A percentile compares a stretch with the other conserved stretches of the same genome.
These are phyloP conservation scores for Pezicula radicicola DNA, from an alignment of 2,329 filamentous ascomycete genomes.

Conservation along the genomic window DNA sequence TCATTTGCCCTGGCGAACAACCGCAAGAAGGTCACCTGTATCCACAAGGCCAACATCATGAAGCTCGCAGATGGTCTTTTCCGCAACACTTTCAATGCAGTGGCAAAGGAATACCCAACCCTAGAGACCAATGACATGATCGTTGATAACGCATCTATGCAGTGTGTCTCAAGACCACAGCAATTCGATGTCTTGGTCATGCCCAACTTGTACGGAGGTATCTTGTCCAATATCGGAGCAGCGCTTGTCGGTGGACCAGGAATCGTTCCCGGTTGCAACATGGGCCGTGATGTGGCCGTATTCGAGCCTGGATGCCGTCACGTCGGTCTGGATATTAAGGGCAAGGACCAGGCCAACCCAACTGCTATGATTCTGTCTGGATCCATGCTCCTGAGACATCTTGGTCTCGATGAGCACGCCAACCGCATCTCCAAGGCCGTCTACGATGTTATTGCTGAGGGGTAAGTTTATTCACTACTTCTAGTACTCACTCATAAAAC, in stretches of 20 bases:
- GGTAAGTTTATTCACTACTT: slow-evolving; percentile 52
- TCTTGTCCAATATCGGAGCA: slow-evolving; percentile 97
- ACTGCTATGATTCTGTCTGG: slow-evolving; percentile 93
- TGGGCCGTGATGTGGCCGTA: slow-evolving; percentile 96
- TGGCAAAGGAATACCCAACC: slow-evolving; percentile 92
- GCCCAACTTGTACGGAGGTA: slow-evolving; percentile 98
- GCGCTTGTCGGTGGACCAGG: slow-evolving; percentile 95
- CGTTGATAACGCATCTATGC: slow-evolving; percentile 99
- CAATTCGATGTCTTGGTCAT: slow-evolving; percentile 99
- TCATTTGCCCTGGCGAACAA: slow-evolving; percentile 97
- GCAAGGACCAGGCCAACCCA: slow-evolving; percentile 98
- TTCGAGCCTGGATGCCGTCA: slow-evolving; percentile 99
- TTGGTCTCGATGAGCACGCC: slow-evolving; percentile 96
- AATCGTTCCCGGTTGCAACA: slow-evolving; percentile 98
- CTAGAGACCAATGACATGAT: slow-evolving; percentile 99
- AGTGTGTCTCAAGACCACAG: slow-evolving; percentile 92
- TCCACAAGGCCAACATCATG: slow-evolving; percentile 99
- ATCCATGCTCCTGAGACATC: slow-evolving; percentile 94
- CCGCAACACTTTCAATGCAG: slow-evolving; percentile 92
- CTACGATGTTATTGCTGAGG: slow-evolving; percentile 78
- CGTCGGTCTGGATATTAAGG: slow-evolving; percentile 99
- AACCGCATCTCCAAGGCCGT: slow-evolving; percentile 93
- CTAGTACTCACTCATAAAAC: slow-evolving; percentile 25
- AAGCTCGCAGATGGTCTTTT: slow-evolving; percentile 98
- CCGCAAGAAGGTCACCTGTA: slow-evolving; percentile 98